These are phyloP conservation scores for Saccharum officinarum DNA, from an alignment of 176 grass and related monocot genomes.

Conservation along the genomic window DNA sequence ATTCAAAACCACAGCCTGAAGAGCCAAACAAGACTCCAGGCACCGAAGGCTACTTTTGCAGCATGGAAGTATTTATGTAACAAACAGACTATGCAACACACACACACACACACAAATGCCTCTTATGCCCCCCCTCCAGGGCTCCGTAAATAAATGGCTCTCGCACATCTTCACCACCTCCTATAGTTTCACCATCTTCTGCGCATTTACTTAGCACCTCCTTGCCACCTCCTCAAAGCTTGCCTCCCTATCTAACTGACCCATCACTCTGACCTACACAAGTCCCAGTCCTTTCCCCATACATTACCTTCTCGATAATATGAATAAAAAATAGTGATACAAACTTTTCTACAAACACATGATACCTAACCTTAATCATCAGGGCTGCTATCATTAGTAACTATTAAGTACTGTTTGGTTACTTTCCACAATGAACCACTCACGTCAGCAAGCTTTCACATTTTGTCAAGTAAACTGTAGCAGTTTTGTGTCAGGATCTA, in stretches of 20 bases:
- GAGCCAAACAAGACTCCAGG: background rate
- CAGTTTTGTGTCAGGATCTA: background rate
- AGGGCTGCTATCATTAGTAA: background rate
- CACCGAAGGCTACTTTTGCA: background rate
- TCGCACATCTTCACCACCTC: background rate
- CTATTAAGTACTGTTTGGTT: no score
- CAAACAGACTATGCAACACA: no score
- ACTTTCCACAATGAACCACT: background rate
- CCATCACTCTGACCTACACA: background rate
- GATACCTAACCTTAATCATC: background rate
- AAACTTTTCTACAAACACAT: background rate
- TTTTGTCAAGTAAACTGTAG: background rate
- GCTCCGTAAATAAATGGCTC: background rate
- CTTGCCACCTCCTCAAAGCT: no score
- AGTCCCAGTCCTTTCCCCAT: no score
- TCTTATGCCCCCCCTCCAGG: background rate
- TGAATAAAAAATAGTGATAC: background rate
- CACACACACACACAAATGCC: background rate
- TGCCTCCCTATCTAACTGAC: background rate
- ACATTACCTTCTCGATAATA: background rate
- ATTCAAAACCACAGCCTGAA: background rate
- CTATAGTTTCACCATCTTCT: no score
- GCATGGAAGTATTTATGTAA: no score
- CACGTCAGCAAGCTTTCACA: background rate
- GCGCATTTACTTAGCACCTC: no score